These are phyloP conservation scores for Arthrinium phaeospermum DNA, from an alignment of 2,329 filamentous ascomycete genomes.

Conservation along the genomic window DNA sequence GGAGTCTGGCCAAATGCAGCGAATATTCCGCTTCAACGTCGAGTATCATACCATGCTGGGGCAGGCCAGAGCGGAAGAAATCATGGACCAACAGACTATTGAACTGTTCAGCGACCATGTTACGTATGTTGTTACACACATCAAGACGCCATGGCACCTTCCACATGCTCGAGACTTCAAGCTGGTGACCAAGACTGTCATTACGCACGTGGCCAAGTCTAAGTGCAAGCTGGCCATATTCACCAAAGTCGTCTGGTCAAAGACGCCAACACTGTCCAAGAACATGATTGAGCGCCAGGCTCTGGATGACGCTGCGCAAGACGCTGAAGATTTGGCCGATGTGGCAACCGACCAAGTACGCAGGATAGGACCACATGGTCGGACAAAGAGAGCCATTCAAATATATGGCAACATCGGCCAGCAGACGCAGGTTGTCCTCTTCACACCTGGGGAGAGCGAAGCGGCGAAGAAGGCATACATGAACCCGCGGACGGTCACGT, in stretches of 20 bases:
- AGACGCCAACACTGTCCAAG: slow-evolving; percentile 65
- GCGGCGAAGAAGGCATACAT: slow-evolving; percentile 62
- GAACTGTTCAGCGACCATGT: slow-evolving; percentile 81
- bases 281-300: slow-evolving; percentile 72
- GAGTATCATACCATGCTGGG: slow-evolving; percentile 70
- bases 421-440: slow-evolving; percentile 67
- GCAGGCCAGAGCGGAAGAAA: slow-evolving; percentile 62
- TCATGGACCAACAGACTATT: slow-evolving; percentile 85
- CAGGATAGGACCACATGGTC: slow-evolving; percentile 73
- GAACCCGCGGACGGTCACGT: slow-evolving; percentile 65
- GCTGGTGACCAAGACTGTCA: slow-evolving; percentile 87
- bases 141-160: slow-evolving; percentile 78
- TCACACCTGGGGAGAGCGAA: slow-evolving; percentile 56
- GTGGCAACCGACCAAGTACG: slow-evolving; percentile 79
- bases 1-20: slow-evolving; percentile 73
- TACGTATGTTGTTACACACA: slow-evolving; percentile 68
- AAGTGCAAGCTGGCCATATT: slow-evolving; percentile 91
- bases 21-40: slow-evolving; percentile 83
- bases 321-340: slow-evolving; percentile 77
- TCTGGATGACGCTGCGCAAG: slow-evolving; percentile 73
- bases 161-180: slow-evolving; percentile 81
- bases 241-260: slow-evolving; percentile 86
- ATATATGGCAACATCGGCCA: slow-evolving; percentile 80
- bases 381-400: slow-evolving; percentile 78
- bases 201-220: slow-evolving; percentile 90